Percentiles rank a stretch among this genome's conserved stretches.
Evolutionary conservation across 2,329 filamentous ascomycete species (phyloP).

Genomic region (Aquanectria penicillioides): DNA sequence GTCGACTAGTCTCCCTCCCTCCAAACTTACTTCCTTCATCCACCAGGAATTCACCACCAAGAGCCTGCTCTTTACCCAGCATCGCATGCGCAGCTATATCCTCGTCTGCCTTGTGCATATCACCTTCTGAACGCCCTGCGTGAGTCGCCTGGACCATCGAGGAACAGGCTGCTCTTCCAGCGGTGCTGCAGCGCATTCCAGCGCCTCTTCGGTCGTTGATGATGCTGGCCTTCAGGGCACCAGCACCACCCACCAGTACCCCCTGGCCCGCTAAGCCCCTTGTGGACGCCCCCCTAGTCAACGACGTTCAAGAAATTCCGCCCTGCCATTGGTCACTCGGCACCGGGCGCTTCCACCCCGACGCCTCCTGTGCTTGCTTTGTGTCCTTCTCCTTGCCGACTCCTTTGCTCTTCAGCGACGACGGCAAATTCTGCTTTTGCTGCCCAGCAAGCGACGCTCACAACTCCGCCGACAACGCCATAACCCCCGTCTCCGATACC

Average conservation of each 20-base stretch:
- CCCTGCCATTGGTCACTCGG: conserved; percentile 30
- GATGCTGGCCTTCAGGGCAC: conserved; percentile 38
- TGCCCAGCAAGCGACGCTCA: conserved; percentile 26
- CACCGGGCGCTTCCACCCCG: conserved; percentile 29
- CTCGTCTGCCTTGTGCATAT: background rate
- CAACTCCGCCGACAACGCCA: background rate
- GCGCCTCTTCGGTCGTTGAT: conserved; percentile 20
- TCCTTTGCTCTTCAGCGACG: conserved; percentile 38
- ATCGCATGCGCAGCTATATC: background rate
- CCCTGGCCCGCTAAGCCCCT: conserved; percentile 23
- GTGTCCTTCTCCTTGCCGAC: conserved; percentile 34
- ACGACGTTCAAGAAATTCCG: conserved; percentile 4
- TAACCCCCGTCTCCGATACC: background rate
- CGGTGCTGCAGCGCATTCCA: conserved; percentile 6
- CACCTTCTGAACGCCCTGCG: background rate
- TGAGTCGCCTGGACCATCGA: background rate
- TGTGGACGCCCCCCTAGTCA: conserved; percentile 16
- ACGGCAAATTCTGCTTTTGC: conserved; percentile 32
- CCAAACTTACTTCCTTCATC: background rate
- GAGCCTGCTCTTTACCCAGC: too few relatives aligned
- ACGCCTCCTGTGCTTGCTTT: conserved; percentile 24
- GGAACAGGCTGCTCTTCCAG: conserved; percentile 2
- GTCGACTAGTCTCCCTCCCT: background rate
- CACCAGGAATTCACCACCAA: background rate
- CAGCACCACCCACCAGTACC: conserved; percentile 25